Percentiles rank a stretch among this genome's conserved stretches.
phyloP scores from a whole-genome alignment of 768 basidiomycete species.

The Rhizopogon vulgaris region DNA sequence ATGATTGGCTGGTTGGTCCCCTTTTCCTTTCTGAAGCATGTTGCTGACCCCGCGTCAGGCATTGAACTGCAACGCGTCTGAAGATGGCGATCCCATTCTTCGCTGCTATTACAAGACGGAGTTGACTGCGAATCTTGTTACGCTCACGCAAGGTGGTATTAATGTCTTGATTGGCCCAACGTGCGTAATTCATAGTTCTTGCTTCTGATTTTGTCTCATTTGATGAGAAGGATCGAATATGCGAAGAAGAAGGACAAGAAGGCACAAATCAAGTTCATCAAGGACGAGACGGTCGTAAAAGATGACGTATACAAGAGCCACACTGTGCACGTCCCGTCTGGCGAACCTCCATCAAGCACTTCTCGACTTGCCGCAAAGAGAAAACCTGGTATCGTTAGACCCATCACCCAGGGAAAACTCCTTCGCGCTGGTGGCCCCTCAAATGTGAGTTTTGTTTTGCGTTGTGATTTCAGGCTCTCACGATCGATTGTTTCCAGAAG shows the following conservation, averaged over 20 bases:
- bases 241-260: constrained; percentile 97
- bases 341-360: constrained; percentile 75
- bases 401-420: constrained; percentile 80
- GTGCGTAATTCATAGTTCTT: constrained; percentile 41
- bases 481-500: constrained; percentile 32
- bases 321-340: constrained; percentile 79
- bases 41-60: constrained; percentile 39
- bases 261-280: constrained; percentile 77
- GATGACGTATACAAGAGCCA: constrained; percentile 94
- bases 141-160: constrained; percentile 72
- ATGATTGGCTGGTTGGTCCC: constrained; percentile 85
- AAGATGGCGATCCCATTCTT: constrained; percentile 93
- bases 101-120: constrained; percentile 96
- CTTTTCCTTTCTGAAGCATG: neutral
- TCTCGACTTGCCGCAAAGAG: constrained; percentile 83
- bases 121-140: constrained; percentile 73
- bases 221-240: constrained; percentile 68
- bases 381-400: constrained; percentile 81
- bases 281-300: constrained; percentile 76
- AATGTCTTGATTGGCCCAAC: constrained; percentile 67
- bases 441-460: constrained; percentile 29
- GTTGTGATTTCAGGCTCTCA: constrained; percentile 2
- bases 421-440: constrained; percentile 74
- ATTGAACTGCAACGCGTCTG: constrained; percentile 70
- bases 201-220: constrained; percentile 7